Percentiles rank a stretch among this genome's conserved stretches.
phyloP scores from a whole-genome alignment of 495 filamentous ascomycete genomes.

The Hapsidospora chrysogenum region DNA sequence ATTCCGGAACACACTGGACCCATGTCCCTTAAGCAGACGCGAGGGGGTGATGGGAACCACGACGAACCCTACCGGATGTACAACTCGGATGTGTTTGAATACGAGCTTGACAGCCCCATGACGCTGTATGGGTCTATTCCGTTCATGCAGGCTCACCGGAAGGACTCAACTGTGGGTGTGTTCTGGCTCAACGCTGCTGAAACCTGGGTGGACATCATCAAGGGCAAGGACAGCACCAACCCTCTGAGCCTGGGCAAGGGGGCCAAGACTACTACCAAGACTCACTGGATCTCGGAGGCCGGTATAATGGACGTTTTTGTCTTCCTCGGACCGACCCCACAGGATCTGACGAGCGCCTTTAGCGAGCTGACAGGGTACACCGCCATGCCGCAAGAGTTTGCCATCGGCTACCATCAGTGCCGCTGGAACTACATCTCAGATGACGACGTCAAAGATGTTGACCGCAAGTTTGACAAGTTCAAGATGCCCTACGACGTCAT shows the following conservation, averaged over 20 bases:
- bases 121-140: constrained; percentile 94
- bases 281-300: constrained; percentile 92
- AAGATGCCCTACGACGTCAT: constrained; percentile 96
- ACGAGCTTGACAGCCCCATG: constrained; percentile 93
- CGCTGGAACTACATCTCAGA: constrained; percentile 98
- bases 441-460: constrained; percentile 90
- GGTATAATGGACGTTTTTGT: constrained; percentile 86
- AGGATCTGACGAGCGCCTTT: constrained; percentile 65
- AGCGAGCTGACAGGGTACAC: constrained; percentile 89
- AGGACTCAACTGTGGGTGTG: constrained; percentile 86
- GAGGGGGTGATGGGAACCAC: constrained; percentile 73
- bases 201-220: constrained; percentile 91
- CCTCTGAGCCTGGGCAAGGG: constrained; percentile 57
- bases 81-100: constrained; percentile 95
- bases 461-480: constrained; percentile 86
- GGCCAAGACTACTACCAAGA: constrained; percentile 59
- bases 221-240: constrained; percentile 57
- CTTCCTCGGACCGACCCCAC: constrained; percentile 74
- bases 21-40: constrained; percentile 73
- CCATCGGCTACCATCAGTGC: constrained; percentile 90
- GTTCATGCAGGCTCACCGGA: constrained; percentile 91
- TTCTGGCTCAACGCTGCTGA: constrained; percentile 98
- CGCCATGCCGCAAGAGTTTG: constrained; percentile 76
- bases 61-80: constrained; percentile 88
- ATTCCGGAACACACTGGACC: constrained; percentile 89